These are phyloP conservation scores for Zygoascus sp. DNA, from an alignment of 1,139 yeast genomes.

Conservation along the genomic window DNA sequence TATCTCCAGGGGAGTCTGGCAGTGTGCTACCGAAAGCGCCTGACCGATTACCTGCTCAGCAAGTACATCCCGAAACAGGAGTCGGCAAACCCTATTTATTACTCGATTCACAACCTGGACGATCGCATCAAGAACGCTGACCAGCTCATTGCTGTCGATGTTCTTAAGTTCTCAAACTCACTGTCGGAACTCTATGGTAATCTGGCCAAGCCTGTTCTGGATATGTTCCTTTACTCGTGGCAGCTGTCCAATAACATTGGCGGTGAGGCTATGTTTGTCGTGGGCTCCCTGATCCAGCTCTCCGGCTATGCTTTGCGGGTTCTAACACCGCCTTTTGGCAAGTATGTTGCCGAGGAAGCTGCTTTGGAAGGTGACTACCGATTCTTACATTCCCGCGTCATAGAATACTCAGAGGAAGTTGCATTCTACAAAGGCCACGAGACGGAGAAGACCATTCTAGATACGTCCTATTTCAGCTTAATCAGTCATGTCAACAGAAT, in stretches of 20 bases:
- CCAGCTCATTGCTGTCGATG: slow-evolving; percentile 76
- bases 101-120: slow-evolving; percentile 52
- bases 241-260: slow-evolving; percentile 74
- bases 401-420: slow-evolving; percentile 77
- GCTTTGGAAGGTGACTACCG: slow-evolving; percentile 82
- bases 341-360: slow-evolving; percentile 71
- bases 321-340: slow-evolving; percentile 89
- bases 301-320: slow-evolving; percentile 70
- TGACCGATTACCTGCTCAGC: slow-evolving; percentile 61
- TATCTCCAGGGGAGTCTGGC: slow-evolving; percentile 71
- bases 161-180: slow-evolving; percentile 67
- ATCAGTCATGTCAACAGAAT: slow-evolving; percentile 77
- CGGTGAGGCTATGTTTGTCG: slow-evolving; percentile 74
- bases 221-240: slow-evolving; percentile 75
- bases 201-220: slow-evolving; percentile 77
- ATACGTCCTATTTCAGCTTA: slow-evolving; percentile 73
- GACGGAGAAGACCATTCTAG: slow-evolving; percentile 73
- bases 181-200: slow-evolving; percentile 81
- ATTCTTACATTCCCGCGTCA: slow-evolving; percentile 75
- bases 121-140: slow-evolving; percentile 70
- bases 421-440: slow-evolving; percentile 80
- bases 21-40: slow-evolving; percentile 57
- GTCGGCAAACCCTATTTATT: slow-evolving; percentile 38
- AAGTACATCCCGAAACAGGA: slow-evolving; percentile 55
- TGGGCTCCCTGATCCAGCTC: slow-evolving; percentile 76